These are phyloP conservation scores for Penstemon eatonii DNA, from an alignment of 257 asterid genomes.

Conservation along the genomic window DNA sequence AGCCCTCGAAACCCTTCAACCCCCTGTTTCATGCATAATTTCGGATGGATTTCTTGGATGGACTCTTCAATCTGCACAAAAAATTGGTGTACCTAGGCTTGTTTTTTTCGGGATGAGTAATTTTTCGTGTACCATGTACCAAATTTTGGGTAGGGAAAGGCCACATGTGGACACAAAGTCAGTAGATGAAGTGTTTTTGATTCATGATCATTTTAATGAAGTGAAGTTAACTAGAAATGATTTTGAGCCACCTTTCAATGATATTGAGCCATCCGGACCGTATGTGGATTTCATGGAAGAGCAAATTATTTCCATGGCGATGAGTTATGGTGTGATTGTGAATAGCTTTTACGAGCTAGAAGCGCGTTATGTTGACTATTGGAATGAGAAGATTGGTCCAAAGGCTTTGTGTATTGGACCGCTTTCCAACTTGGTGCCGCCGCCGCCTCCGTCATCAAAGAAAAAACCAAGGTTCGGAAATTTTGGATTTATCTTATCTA, in stretches of 20 bases:
- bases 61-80: slow-evolving; percentile 52
- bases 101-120: slow-evolving; percentile 56
- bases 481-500: too few species aligned
- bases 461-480: slow-evolving; percentile 15
- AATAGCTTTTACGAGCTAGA: slow-evolving; percentile 61
- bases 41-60: slow-evolving; percentile 69
- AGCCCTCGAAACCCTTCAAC: slow-evolving; percentile 35
- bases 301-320: slow-evolving; percentile 31
- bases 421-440: slow-evolving; percentile 43
- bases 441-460: not conserved
- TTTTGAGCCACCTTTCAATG: slow-evolving; percentile 50
- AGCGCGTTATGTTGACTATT: slow-evolving; percentile 40
- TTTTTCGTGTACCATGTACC: slow-evolving; percentile 48
- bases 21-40: slow-evolving; percentile 51
- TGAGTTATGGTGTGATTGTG: slow-evolving; percentile 54
- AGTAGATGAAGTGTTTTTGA: slow-evolving; percentile 40
- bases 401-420: slow-evolving; percentile 67
- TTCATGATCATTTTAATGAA: slow-evolving; percentile 46
- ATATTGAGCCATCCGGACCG: slow-evolving; percentile 53
- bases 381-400: slow-evolving; percentile 50
- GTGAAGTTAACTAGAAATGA: slow-evolving; percentile 53
- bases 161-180: slow-evolving; percentile 44
- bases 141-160: slow-evolving; percentile 30
- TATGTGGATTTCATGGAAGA: slow-evolving; percentile 50
- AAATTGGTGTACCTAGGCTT: slow-evolving; percentile 47